Conservation (phyloP, 2,329 filamentous ascomycete genomes). For the Penicillium polonicum region DNA sequence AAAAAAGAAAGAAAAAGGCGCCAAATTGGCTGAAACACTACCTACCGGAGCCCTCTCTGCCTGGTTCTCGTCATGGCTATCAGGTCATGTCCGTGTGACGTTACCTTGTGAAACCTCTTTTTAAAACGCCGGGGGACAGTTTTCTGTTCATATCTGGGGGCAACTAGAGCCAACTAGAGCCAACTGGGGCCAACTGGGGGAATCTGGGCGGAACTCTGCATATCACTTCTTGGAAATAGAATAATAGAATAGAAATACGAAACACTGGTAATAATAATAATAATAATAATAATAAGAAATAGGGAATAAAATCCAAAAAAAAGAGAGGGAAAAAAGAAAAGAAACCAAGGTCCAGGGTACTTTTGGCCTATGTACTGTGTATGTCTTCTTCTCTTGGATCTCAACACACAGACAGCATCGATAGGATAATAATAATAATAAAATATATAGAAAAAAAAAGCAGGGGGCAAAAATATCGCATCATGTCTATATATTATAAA, state of each 20-base stretch:
- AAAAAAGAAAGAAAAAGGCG: neutral
- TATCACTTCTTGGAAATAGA: constrained; percentile 26
- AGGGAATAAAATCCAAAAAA: constrained; percentile 5
- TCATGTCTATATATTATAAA: neutral
- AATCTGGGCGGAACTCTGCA: constrained; percentile 35
- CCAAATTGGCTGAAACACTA: constrained; percentile 26
- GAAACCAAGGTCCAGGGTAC: constrained; percentile 7
- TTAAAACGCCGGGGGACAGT: constrained; percentile 23
- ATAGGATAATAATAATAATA: constrained; percentile 2
- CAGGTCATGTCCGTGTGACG: constrained; percentile 33
- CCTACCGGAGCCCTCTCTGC: constrained; percentile 15
- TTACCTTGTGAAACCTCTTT: constrained; percentile 42
- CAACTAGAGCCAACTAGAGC: neutral
- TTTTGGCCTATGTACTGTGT: neutral
- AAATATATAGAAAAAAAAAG: neutral
- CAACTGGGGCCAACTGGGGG: neutral
- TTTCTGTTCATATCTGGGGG: neutral
- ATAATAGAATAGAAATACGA: constrained; percentile 8
- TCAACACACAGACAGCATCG: neutral
- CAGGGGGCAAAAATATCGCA: neutral
- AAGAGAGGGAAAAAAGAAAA: constrained; percentile 8
- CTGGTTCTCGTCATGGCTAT: constrained; percentile 28
- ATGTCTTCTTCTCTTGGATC: neutral
- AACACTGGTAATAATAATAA: constrained; percentile 1
- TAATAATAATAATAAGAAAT: constrained; percentile 8